phyloP scores from a whole-genome alignment of 1,284 basidiomycete genomes.

The Cutaneotrichosporon sp. region DNA sequence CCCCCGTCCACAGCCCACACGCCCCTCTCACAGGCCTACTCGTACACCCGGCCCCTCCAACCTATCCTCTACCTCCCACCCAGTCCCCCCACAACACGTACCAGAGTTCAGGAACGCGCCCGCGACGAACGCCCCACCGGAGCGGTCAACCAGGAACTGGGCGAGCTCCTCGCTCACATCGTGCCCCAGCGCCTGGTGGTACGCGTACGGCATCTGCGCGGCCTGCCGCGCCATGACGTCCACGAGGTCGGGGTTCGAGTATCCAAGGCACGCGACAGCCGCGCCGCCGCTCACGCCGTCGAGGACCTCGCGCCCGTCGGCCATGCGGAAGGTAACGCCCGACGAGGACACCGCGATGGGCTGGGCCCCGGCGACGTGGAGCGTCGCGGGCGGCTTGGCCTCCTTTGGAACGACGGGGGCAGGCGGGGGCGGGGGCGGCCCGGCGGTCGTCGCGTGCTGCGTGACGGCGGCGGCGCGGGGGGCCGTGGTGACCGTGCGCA shows the following conservation, averaged over 20 bases:
- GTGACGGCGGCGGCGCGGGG: slow-evolving; percentile 7
- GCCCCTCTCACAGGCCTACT: too few species aligned
- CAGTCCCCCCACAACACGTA: too few species aligned
- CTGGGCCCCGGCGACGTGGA: slow-evolving; percentile 15
- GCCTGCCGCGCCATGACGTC: slow-evolving; percentile 32
- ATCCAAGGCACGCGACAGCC: slow-evolving; percentile 76
- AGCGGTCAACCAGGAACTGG: slow-evolving; percentile 25
- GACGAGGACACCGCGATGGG: slow-evolving; percentile 20
- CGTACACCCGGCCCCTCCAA: too few species aligned
- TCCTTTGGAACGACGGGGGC: background rate
- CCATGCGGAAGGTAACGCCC: slow-evolving; percentile 31
- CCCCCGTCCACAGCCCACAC: too few species aligned
- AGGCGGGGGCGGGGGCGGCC: slow-evolving; percentile 3
- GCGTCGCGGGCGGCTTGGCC: background rate
- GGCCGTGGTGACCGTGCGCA: slow-evolving; percentile 1
- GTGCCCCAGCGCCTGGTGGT: slow-evolving; percentile 29
- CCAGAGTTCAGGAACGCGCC: slow-evolving; percentile 36
- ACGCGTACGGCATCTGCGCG: slow-evolving; percentile 32
- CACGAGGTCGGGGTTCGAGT: slow-evolving; percentile 62
- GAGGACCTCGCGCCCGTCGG: slow-evolving; percentile 29
- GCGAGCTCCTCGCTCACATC: slow-evolving; percentile 31
- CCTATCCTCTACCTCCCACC: too few species aligned
- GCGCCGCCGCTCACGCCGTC: slow-evolving; percentile 64
- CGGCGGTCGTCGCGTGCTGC: slow-evolving; percentile 4
- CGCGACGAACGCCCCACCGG: slow-evolving; percentile 29